Percentiles rank a stretch among this genome's conserved stretches.
Evolutionary conservation across 2,329 filamentous ascomycete genomes (phyloP).

Genomic region (Trichothecium roseum): DNA sequence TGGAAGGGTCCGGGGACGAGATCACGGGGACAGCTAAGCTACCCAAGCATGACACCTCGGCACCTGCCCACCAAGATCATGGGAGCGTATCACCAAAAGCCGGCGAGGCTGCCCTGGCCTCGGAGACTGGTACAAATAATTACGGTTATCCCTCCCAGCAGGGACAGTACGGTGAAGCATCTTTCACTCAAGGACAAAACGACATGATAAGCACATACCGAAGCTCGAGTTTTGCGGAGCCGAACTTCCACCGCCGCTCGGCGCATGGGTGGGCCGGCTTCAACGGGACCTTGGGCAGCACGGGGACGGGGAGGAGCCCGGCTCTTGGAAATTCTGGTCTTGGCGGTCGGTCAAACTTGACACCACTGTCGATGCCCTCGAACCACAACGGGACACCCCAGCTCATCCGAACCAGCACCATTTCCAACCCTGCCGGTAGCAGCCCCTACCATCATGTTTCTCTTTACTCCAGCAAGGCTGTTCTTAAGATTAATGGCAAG

Average conservation of each 20-base stretch:
- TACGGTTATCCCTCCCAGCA: constrained; percentile 36
- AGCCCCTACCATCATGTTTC: constrained; percentile 65
- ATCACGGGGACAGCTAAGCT: constrained; percentile 27
- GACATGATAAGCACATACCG: constrained; percentile 48
- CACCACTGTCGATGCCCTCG: constrained; percentile 36
- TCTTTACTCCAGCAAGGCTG: constrained; percentile 74
- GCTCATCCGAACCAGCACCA: constrained; percentile 46
- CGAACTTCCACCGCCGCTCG: constrained; percentile 30
- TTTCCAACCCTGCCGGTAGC: constrained; percentile 25
- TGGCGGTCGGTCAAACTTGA: constrained; percentile 32
- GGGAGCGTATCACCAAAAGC: constrained; percentile 31
- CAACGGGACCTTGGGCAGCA: constrained; percentile 26
- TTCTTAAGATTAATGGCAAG: constrained; percentile 76
- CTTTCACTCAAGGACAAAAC: constrained; percentile 30
- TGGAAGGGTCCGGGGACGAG: constrained; percentile 37
- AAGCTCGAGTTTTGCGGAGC: constrained; percentile 39
- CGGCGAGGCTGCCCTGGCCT: constrained; percentile 23
- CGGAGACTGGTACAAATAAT: constrained; percentile 27
- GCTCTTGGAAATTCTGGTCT: constrained; percentile 31
- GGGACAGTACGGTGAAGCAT: constrained; percentile 22
- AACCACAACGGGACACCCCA: constrained; percentile 27
- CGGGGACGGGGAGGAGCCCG: constrained; percentile 30
- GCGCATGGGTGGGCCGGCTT: constrained; percentile 32
- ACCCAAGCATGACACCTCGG: constrained; percentile 23
- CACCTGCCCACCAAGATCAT: constrained; percentile 26